Percentiles rank a stretch among this genome's conserved stretches.
Evolutionary conservation across 441 rosid genomes (phyloP).

Genomic region (Raphanus hybrid): DNA sequence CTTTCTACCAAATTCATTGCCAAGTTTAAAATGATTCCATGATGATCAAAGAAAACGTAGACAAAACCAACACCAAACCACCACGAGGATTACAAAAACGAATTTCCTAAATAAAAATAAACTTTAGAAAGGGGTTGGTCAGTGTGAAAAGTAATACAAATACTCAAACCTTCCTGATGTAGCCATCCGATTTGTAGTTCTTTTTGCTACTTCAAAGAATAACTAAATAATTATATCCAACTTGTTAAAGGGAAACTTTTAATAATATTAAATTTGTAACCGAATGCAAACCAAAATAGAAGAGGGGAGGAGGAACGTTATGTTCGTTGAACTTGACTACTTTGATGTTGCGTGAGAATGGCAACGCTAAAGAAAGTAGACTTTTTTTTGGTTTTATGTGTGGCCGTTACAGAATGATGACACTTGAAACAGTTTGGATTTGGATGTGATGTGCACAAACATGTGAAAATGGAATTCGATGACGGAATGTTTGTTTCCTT

Average conservation of each 20-base stretch:
- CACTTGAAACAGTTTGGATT: not conserved
- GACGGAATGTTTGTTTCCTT: conserved; percentile 5
- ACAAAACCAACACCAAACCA: conserved; percentile 28
- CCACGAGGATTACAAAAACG: conserved; percentile 10
- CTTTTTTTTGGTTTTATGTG: not conserved
- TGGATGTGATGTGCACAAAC: conserved; percentile 15
- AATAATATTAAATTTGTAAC: not conserved
- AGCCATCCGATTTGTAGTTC: conserved; percentile 1
- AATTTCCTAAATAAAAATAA: not conserved
- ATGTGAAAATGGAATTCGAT: conserved; percentile 9
- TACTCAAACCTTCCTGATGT: conserved; percentile 3
- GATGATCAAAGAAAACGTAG: conserved; percentile 17
- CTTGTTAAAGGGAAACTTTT: not conserved
- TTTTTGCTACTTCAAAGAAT: not conserved
- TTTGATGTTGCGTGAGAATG: conserved; percentile 28
- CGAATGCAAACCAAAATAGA: conserved; percentile 13
- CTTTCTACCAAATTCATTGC: conserved; percentile 31
- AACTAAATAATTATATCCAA: not conserved
- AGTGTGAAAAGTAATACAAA: conserved; percentile 29
- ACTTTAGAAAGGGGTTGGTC: conserved; percentile 1
- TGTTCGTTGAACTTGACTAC: conserved; percentile 27
- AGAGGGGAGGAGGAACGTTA: not conserved
- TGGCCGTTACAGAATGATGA: conserved; percentile 26
- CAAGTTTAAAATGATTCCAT: conserved; percentile 1
- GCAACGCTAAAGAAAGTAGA: conserved; percentile 13